phyloP scores from a whole-genome alignment of 371 early-diverging fungal species.

The Mucor sp. region DNA sequence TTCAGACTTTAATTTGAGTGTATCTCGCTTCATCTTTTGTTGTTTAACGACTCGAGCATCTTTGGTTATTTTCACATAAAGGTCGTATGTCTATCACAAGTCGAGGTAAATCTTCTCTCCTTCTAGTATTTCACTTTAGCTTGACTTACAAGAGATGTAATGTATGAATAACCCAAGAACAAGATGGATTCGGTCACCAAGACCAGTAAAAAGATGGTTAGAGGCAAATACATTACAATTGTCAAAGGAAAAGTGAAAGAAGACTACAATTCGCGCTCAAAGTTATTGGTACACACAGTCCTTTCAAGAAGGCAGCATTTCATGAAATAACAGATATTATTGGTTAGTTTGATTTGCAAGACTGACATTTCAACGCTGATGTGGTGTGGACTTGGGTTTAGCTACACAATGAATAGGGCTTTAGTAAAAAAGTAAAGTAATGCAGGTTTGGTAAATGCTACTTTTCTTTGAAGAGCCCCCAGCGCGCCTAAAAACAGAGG shows the following conservation, averaged over 20 bases:
- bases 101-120: not conserved
- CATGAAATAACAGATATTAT: no score
- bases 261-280: not conserved
- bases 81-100: constrained; percentile 47
- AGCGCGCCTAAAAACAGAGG: no score
- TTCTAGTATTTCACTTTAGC: not conserved
- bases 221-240: constrained; percentile 50
- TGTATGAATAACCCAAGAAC: constrained; percentile 57
- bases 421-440: no score
- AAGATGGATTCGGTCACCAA: constrained; percentile 59
- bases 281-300: not conserved
- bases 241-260: not conserved
- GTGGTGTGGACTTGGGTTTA: no score
- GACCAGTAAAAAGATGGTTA: constrained; percentile 56
- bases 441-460: no score
- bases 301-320: no score
- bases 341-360: no score
- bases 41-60: constrained; percentile 53
- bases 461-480: no score
- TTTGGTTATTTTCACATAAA: constrained; percentile 46
- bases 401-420: no score
- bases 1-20: constrained; percentile 61
- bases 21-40: constrained; percentile 58
- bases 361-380: no score
- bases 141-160: constrained; percentile 49